These are phyloP conservation scores for Penicillium sp. DNA, from an alignment of 2,329 filamentous ascomycete genomes.

Conservation along the genomic window DNA sequence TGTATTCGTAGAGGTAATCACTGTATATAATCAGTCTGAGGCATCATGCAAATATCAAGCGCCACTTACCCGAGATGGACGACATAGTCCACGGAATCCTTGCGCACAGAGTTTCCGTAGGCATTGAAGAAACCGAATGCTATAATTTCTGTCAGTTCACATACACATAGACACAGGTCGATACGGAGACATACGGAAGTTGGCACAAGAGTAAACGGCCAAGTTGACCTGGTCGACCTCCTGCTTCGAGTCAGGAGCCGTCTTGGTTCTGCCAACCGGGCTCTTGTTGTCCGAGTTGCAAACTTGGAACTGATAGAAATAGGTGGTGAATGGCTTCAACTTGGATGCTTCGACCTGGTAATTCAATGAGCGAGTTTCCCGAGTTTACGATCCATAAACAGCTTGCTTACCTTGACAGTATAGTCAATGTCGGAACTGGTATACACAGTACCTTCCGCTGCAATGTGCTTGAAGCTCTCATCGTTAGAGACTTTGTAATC, in stretches of 20 bases:
- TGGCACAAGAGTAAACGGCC: slow-evolving; percentile 69
- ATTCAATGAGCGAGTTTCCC: neutral
- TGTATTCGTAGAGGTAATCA: slow-evolving; percentile 65
- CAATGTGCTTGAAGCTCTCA: slow-evolving; percentile 47
- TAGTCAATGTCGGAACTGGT: slow-evolving; percentile 74
- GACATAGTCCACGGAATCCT: slow-evolving; percentile 60
- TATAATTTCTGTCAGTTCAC: slow-evolving; percentile 19
- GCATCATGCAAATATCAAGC: neutral
- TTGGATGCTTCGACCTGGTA: slow-evolving; percentile 57
- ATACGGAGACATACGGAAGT: slow-evolving; percentile 52
- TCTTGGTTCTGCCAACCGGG: slow-evolving; percentile 67
- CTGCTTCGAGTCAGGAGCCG: slow-evolving; percentile 58
- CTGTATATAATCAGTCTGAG: slow-evolving; percentile 32
- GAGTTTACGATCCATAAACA: neutral
- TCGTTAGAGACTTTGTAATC: slow-evolving; percentile 60
- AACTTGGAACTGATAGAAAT: slow-evolving; percentile 66
- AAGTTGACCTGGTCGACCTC: slow-evolving; percentile 57
- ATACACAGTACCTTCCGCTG: slow-evolving; percentile 59
- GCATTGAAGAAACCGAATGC: slow-evolving; percentile 60
- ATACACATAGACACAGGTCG: neutral
- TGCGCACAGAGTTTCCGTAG: slow-evolving; percentile 58
- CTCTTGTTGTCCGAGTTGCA: slow-evolving; percentile 62
- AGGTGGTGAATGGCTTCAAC: slow-evolving; percentile 60
- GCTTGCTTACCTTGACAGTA: slow-evolving; percentile 61
- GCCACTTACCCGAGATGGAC: slow-evolving; percentile 45